These are phyloP conservation scores for Aspergillus leporis DNA, from an alignment of 495 filamentous ascomycete species.

Conservation along the genomic window DNA sequence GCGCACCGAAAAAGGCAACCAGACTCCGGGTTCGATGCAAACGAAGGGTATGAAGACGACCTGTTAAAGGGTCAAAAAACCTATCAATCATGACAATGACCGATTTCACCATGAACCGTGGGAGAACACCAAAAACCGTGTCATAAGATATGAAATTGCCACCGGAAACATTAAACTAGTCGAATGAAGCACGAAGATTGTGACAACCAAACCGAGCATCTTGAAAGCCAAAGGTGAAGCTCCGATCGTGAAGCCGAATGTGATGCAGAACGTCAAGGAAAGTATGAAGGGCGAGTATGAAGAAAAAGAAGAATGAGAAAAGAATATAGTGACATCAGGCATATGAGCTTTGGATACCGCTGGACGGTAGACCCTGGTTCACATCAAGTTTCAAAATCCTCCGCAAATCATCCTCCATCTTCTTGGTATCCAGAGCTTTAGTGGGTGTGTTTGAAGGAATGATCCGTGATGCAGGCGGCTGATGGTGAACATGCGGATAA, in stretches of 20 bases:
- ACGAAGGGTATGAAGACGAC: conserved; percentile 18
- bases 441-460: conserved; percentile 27
- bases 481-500: conserved; percentile 27
- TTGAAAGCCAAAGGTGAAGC: neutral
- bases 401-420: conserved; percentile 57
- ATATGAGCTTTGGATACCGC: conserved; percentile 40
- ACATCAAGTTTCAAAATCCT: conserved; percentile 53
- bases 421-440: conserved; percentile 39
- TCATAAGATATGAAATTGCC: conserved; percentile 1
- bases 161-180: neutral
- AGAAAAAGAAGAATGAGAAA: neutral
- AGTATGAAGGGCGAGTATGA: neutral
- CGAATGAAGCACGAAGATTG: neutral
- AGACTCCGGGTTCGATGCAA: conserved; percentile 28
- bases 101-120: conserved; percentile 15
- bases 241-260: neutral
- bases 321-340: conserved; percentile 24
- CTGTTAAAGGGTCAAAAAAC: conserved; percentile 15
- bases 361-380: conserved; percentile 28
- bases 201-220: neutral
- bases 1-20: conserved; percentile 18
- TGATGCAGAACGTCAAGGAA: neutral
- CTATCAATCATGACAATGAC: conserved; percentile 15
- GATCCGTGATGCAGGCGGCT: conserved; percentile 25
- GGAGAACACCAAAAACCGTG: conserved; percentile 18